Conservation (phyloP, 768 basidiomycete species). For the Suillus alpinus region DNA sequence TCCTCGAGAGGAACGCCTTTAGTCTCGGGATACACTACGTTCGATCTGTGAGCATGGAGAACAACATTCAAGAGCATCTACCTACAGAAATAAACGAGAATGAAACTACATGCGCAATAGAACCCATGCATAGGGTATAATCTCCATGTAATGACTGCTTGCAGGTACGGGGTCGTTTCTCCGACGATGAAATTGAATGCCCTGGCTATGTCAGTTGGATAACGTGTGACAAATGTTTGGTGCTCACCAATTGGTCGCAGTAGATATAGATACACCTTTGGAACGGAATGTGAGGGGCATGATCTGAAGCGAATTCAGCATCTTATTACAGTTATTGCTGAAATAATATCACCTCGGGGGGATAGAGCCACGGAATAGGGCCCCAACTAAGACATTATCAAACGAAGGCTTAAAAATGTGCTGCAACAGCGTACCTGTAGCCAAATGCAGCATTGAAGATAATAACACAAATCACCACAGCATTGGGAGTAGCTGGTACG, state of each 20-base stretch:
- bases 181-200: conserved; percentile 91
- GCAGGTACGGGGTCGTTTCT: conserved; percentile 80
- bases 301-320: conserved; percentile 49
- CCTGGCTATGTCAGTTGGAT: conserved; percentile 31
- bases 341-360: conserved; percentile 61
- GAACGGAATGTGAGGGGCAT: conserved; percentile 87
- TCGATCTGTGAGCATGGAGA: conserved; percentile 9
- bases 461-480: conserved; percentile 86
- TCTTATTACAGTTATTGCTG: background rate
- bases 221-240: background rate
- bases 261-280: conserved; percentile 94
- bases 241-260: conserved; percentile 71
- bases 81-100: conserved; percentile 81
- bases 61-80: background rate
- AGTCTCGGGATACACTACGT: conserved; percentile 79
- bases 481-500: conserved; percentile 77
- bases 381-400: conserved; percentile 58
- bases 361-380: conserved; percentile 84
- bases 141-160: conserved; percentile 86
- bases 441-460: conserved; percentile 94
- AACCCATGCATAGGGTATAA: conserved; percentile 96
- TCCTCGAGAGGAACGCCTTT: conserved; percentile 87
- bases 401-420: background rate
- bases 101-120: conserved; percentile 84
- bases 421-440: conserved; percentile 51